Base-by-base conservation (phyloP, 2,329 filamentous ascomycete species). In the Drechslerella dactyloides region DNA sequence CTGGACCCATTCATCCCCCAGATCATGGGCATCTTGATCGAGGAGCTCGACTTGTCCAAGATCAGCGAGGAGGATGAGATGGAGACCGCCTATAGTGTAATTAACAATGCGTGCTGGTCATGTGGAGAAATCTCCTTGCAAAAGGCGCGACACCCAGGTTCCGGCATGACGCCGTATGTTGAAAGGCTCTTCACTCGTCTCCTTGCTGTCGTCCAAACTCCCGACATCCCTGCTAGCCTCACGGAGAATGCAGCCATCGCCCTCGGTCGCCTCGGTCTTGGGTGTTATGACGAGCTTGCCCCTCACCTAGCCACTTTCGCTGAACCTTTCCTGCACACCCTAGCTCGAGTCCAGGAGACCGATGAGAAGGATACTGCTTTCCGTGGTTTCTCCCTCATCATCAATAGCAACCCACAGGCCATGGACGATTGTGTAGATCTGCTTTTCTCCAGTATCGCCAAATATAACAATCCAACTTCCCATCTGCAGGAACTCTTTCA, bases 41-140 rank as follows among this genome's bases (percentile, higher is more conserved):
- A 87, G 76, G 93, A 97, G 78, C 86, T 99, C 27, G 93, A 97
- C 75, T 56, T 76, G 17, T 68, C 57, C 3, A 73, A 74, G 35
- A 48, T 66, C 11, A 89, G 92, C 73, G 84, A 84, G 62, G 89
- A 93, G 72, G 91, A 96, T 76, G 90, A 92, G 72, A 87, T 91
- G 52, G 91, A 96, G 74, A 89, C 86, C 17, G 89, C 88, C 13
- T 97, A 96, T 79, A 91, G 92, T 70, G 93, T 97, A 30, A 88
- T 97, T 69, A 99, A 97, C 84, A 99, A 99, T 78, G 93, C 94
- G 21, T 97, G 93, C 81, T 99, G 94, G 94, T 96, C 93, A 5
- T 88, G 88, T 23, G 94, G 94, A 46, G 94, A 99, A 82, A 94
- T 97, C 73, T 87, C 92, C 15, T 87, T 96, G 79, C 88, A 91